phyloP scores from a whole-genome alignment of 148 eudicot genomes.

The Chenopodium berlandieri region DNA sequence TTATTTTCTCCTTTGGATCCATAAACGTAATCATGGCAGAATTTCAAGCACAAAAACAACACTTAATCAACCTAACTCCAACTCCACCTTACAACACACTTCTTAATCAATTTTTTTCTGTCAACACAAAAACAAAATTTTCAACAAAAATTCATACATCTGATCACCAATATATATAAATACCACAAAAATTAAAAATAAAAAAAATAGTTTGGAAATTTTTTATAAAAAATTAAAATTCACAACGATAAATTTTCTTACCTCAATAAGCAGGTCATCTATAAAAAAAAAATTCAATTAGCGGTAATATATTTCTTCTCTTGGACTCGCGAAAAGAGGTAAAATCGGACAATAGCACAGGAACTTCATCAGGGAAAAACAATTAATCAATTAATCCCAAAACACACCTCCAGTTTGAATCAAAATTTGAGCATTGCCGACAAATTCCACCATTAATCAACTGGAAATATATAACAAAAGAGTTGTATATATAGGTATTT shows the following conservation, averaged over 20 bases:
- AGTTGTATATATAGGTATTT: not conserved
- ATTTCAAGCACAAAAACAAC: slow-evolving; percentile 12
- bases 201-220: not conserved
- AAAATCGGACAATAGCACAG: not conserved
- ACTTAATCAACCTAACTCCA: slow-evolving; percentile 21
- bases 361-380: not conserved
- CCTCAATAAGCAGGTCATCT: slow-evolving; percentile 23
- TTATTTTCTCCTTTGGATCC: slow-evolving; percentile 70
- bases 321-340: not conserved
- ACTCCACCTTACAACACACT: slow-evolving; percentile 5
- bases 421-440: slow-evolving; percentile 18
- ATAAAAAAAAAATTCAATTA: slow-evolving; percentile 9
- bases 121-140: not conserved
- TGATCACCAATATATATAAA: not conserved
- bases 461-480: not conserved
- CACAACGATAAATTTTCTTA: not conserved
- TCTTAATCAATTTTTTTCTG: slow-evolving; percentile 23
- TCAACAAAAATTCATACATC: slow-evolving; percentile 15
- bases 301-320: slow-evolving; percentile 3
- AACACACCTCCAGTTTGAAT: slow-evolving; percentile 7
- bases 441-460: slow-evolving; percentile 19
- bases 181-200: not conserved
- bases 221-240: not conserved
- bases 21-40: slow-evolving; percentile 67
- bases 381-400: not conserved